These are phyloP conservation scores for Pseudogymnoascus sp. DNA, from an alignment of 2,329 filamentous ascomycete species.

Conservation along the genomic window DNA sequence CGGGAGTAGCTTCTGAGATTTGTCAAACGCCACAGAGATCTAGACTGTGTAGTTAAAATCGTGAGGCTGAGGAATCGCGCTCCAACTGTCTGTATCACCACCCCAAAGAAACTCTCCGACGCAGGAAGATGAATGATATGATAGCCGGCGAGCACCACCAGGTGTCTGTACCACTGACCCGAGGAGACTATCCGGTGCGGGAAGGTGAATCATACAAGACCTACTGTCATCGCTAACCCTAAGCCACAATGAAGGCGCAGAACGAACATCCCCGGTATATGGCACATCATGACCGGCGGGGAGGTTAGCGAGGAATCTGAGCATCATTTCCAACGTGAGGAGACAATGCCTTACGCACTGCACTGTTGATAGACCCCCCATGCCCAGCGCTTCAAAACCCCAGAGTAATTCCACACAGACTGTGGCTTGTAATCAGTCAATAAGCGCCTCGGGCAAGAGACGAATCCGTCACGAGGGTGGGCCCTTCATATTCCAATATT, in stretches of 20 bases:
- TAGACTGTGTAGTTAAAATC: not conserved
- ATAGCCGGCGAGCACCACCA: no score
- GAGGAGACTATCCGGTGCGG: not conserved
- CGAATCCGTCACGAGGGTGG: not conserved
- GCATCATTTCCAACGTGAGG: not conserved
- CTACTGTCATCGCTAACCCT: not conserved
- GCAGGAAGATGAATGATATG: not conserved
- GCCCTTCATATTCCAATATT: conserved; percentile 1
- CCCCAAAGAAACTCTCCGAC: not conserved
- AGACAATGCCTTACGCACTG: not conserved
- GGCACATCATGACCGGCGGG: not conserved
- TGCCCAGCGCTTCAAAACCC: not conserved
- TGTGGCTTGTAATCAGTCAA: not conserved
- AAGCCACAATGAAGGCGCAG: not conserved
- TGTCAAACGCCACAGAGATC: not conserved
- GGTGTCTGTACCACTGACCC: not conserved
- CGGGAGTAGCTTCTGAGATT: not conserved
- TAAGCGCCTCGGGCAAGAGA: not conserved
- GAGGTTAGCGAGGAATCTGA: not conserved
- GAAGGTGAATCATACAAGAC: not conserved
- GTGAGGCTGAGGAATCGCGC: not conserved
- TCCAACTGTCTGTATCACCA: not conserved
- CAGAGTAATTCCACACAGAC: not conserved
- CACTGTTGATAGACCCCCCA: not conserved
- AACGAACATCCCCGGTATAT: not conserved